These are phyloP conservation scores for Mycena leptocephala DNA, from an alignment of 768 basidiomycete species.

Conservation along the genomic window DNA sequence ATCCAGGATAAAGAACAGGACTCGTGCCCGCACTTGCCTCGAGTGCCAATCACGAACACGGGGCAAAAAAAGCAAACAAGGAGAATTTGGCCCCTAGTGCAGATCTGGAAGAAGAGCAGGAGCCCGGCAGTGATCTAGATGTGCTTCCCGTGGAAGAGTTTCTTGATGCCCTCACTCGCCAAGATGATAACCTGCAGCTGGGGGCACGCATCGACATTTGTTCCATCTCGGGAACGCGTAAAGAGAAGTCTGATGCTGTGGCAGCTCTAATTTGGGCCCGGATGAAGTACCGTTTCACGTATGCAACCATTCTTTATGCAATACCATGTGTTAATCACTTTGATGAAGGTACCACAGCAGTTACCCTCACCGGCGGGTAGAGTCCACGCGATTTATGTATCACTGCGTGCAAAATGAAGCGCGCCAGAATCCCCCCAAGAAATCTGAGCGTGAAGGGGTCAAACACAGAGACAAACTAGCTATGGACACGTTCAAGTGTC, in stretches of 20 bases:
- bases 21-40: background rate
- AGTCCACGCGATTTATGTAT: background rate
- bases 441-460: background rate
- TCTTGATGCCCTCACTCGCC: background rate
- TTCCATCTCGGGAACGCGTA: background rate
- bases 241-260: background rate
- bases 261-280: background rate
- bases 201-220: background rate
- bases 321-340: background rate
- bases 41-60: background rate
- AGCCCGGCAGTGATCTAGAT: background rate
- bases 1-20: background rate
- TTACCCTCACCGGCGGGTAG: background rate
- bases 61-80: background rate
- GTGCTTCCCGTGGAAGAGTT: background rate
- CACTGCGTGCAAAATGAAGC: background rate
- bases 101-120: background rate
- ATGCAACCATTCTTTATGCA: background rate
- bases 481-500: background rate
- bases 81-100: background rate
- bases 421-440: background rate
- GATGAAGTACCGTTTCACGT: background rate
- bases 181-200: background rate
- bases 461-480: background rate
- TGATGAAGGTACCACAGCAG: conserved; percentile 3